Percentiles rank a stretch among this genome's conserved stretches.
These are phyloP conservation scores for Boletus sp. DNA, from an alignment of 768 basidiomycete genomes.

Conservation along the genomic window DNA sequence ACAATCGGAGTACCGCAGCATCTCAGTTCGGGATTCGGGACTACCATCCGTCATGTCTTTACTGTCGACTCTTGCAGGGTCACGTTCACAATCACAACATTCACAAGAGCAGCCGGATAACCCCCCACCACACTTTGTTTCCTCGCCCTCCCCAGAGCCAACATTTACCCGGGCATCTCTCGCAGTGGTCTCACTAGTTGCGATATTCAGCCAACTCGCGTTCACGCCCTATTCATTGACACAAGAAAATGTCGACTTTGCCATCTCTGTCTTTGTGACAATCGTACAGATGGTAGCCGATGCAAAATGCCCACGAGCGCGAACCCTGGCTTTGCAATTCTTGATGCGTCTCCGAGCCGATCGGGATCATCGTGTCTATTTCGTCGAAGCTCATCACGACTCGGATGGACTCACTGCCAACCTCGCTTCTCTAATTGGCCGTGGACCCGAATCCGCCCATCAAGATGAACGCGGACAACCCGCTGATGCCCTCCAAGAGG, in stretches of 20 bases:
- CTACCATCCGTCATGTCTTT: slow-evolving; percentile 63
- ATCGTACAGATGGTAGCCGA: slow-evolving; percentile 47
- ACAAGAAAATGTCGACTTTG: slow-evolving; percentile 46
- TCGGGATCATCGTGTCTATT: slow-evolving; percentile 82
- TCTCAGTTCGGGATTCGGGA: slow-evolving; percentile 43
- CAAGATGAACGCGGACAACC: slow-evolving; percentile 27
- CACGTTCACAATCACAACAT: slow-evolving; percentile 57
- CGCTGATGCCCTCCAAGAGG: slow-evolving; percentile 27
- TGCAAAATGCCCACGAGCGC: slow-evolving; percentile 53
- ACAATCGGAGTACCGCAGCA: slow-evolving; percentile 50
- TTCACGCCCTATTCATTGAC: slow-evolving; percentile 61
- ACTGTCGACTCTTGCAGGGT: slow-evolving; percentile 58
- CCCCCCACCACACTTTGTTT: slow-evolving; percentile 27
- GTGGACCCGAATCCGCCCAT: slow-evolving; percentile 34
- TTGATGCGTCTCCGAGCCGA: slow-evolving; percentile 86
- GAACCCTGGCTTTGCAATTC: slow-evolving; percentile 79
- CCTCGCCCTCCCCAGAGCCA: slow-evolving; percentile 26
- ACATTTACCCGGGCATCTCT: slow-evolving; percentile 47
- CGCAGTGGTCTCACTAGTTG: slow-evolving; percentile 60
- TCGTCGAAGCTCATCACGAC: slow-evolving; percentile 52
- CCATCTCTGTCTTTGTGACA: slow-evolving; percentile 49
- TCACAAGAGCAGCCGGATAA: slow-evolving; percentile 38
- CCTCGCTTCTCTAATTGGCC: slow-evolving; percentile 63
- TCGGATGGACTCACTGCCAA: slow-evolving; percentile 52
- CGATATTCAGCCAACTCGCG: slow-evolving; percentile 64